phyloP scores from a whole-genome alignment of 2,329 filamentous ascomycete genomes.

The Xylaria sp. region DNA sequence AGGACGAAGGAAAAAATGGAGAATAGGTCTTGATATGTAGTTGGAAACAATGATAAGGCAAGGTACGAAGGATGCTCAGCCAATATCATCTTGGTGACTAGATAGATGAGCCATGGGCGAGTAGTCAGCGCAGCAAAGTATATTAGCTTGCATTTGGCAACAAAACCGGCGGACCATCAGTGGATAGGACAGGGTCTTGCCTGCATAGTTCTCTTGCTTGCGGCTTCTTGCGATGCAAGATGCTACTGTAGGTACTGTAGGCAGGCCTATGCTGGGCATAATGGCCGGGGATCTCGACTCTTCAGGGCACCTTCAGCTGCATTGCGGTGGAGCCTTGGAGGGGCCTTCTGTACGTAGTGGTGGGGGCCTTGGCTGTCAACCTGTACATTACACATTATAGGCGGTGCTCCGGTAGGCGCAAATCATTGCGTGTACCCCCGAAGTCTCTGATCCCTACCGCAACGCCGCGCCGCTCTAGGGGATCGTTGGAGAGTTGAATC shows the following conservation, averaged over 20 bases:
- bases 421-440: neutral
- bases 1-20: conserved; percentile 18
- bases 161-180: neutral
- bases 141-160: neutral
- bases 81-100: neutral
- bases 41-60: conserved; percentile 11
- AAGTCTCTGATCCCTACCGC: conserved; percentile 16
- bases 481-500: conserved; percentile 10
- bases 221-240: neutral
- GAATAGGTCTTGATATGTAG: conserved; percentile 22
- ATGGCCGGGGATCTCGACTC: neutral
- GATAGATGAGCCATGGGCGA: neutral
- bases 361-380: conserved; percentile 19
- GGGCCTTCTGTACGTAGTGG: no score
- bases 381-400: neutral
- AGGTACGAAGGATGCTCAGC: neutral
- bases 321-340: conserved; percentile 10
- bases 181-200: conserved; percentile 13
- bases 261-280: neutral
- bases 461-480: neutral
- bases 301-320: conserved; percentile 15
- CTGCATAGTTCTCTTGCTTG: conserved; percentile 4
- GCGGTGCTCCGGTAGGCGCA: neutral
- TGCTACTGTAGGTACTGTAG: neutral
- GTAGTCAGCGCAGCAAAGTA: conserved; percentile 6